Conservation (phyloP, 176 grass and related monocot genomes). For the Oryza longistaminata region DNA sequence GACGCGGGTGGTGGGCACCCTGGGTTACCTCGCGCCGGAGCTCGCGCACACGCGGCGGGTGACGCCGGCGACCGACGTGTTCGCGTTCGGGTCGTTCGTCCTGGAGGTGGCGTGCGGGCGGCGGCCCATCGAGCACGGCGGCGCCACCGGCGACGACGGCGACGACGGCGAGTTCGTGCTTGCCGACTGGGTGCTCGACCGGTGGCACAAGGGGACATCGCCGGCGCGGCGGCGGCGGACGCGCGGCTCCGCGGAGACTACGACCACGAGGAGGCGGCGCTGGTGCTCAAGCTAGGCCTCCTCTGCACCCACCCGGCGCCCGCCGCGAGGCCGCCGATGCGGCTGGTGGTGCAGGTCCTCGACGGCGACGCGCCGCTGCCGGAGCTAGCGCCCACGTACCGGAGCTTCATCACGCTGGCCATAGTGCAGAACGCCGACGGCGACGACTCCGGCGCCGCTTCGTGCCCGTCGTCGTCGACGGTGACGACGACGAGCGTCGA, state of each 20-base stretch:
- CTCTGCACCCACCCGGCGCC: conserved; percentile 42
- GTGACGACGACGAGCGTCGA: neutral
- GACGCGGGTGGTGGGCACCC: conserved; percentile 43
- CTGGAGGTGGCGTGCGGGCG: conserved; percentile 55
- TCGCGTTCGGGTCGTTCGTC: conserved; percentile 52
- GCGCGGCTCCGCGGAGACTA: conserved; percentile 34
- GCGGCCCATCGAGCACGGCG: conserved; percentile 27
- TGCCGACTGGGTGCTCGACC: conserved; percentile 40
- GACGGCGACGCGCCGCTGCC: conserved; percentile 37
- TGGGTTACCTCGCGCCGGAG: conserved; percentile 65
- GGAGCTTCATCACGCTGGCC: conserved; percentile 36
- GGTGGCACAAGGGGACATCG: conserved; percentile 18
- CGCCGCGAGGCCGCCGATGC: conserved; percentile 39
- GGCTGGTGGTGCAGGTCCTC: conserved; percentile 48
- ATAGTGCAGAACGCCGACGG: conserved; percentile 30
- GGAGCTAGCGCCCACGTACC: conserved; percentile 16
- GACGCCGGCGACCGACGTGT: conserved; percentile 50
- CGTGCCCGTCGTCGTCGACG: neutral
- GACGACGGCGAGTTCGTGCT: conserved; percentile 25
- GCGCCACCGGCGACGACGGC: neutral
- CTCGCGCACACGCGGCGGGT: conserved; percentile 43
- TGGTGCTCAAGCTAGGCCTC: conserved; percentile 39
- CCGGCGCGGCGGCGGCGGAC: conserved; percentile 26
- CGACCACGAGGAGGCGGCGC: neutral
- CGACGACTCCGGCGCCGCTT: conserved; percentile 31